phyloP scores from a whole-genome alignment of 1,284 basidiomycete genomes.

The Crepidotus sp. region DNA sequence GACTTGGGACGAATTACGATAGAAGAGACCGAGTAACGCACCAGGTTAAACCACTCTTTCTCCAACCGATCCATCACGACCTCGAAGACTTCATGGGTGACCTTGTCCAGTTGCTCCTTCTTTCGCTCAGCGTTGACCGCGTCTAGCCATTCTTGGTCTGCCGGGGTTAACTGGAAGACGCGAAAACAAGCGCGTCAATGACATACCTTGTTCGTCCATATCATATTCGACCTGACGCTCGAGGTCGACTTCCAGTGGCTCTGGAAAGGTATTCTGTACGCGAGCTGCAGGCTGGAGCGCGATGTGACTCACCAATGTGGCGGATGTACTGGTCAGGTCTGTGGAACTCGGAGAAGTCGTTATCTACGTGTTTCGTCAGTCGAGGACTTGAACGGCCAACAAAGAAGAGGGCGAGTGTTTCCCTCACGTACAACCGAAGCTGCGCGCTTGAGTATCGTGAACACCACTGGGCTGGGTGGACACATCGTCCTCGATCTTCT shows the following conservation, averaged over 20 bases:
- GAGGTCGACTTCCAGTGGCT: constrained; percentile 89
- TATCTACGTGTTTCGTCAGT: constrained; percentile 41
- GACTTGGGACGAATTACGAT: constrained; percentile 1
- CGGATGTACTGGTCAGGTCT: constrained; percentile 84
- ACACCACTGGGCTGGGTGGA: constrained; percentile 47
- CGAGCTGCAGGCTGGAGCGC: neutral
- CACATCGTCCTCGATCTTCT: constrained; percentile 49
- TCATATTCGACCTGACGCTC: constrained; percentile 96
- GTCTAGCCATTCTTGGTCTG: constrained; percentile 96
- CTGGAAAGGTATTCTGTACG: constrained; percentile 32
- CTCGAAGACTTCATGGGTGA: constrained; percentile 87
- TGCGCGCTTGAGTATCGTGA: constrained; percentile 42
- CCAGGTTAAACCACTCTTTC: constrained; percentile 98
- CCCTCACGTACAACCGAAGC: constrained; percentile 59
- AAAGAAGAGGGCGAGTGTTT: too few relatives aligned
- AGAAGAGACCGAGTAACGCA: constrained; percentile 26
- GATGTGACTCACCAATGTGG: constrained; percentile 60
- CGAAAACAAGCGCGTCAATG: neutral
- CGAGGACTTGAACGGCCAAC: constrained; percentile 1
- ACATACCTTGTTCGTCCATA: constrained; percentile 95
- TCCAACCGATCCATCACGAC: constrained; percentile 96
- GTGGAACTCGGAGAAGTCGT: constrained; percentile 69
- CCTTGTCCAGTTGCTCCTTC: constrained; percentile 65
- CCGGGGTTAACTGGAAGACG: neutral
- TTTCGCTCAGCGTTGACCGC: constrained; percentile 76